Evolutionary conservation across 1,284 basidiomycete genomes (phyloP), one percentile per base, ranked within the genome.

Genomic region (Tylopilus microsporus): DNA sequence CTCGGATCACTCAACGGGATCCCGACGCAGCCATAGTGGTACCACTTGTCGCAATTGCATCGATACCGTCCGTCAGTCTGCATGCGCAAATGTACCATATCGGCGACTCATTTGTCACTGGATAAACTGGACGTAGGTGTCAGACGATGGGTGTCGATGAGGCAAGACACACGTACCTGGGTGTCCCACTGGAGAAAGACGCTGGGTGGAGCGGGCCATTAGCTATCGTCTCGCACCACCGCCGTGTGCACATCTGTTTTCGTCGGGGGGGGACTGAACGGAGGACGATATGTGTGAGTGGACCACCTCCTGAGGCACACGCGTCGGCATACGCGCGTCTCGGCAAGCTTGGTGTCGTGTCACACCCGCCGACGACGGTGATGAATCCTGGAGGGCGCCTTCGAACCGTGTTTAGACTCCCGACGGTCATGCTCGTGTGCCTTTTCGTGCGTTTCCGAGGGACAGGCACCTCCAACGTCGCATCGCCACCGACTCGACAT

Each of bases 1-100:
- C 72, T 64, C 10, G 63, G 60, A 55, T 76, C 74, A 2, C 53
- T 66, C 13, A 55, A n/a, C 21, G 34, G 10, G 41, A 75, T 49
- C 9, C 63, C 74, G 39, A 68, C 70, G 54, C 75, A 76, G 7
- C 65, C 73, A 55, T 67, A 71, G 47, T 75, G 75, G 46, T 69
- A 75, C 74, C 73, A 76, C 48, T 56, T 57, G 12, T 75, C 67
- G 52, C 75, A 75, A 11, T 74, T 76, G 13, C 25, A 42, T 43
- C 32, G 10, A 39, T 37, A 11, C 36, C 36, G 19, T 41, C 2
- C 5, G 34, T 60, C 48, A 63, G 45, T 59, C 18, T 39, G 39
- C 37, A 32, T n/a, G 13, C 4, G 3, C 9, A 11, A 12, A 2
- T 1, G 9, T 36, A 2, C 4, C 32, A 2, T 6, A 30, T n/a